These are phyloP conservation scores for rapeseed (Brassica napus) DNA, from an alignment of 345 rosid species.

Conservation along the genomic window DNA sequence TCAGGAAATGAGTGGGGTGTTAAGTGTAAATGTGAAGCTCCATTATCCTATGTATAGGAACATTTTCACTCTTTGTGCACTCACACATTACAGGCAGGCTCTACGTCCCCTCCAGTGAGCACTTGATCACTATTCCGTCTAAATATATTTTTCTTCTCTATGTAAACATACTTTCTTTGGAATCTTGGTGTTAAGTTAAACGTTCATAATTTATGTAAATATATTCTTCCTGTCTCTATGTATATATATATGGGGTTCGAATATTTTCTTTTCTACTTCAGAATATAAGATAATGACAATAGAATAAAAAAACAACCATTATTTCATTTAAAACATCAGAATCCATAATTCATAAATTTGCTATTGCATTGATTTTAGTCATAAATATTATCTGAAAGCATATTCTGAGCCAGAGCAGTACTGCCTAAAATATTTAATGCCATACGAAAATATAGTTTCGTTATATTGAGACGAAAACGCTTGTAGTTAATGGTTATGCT, in stretches of 20 bases:
- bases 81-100: not conserved
- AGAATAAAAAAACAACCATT: no score
- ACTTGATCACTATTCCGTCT: not conserved
- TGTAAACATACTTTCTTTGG: not conserved
- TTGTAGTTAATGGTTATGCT: slow-evolving; percentile 55
- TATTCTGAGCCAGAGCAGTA: no score
- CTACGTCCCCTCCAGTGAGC: not conserved
- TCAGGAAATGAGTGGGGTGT: not conserved
- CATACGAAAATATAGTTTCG: no score
- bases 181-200: not conserved
- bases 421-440: no score
- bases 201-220: not conserved
- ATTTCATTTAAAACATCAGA: no score
- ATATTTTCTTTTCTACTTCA: no score
- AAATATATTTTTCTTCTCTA: not conserved
- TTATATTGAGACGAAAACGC: slow-evolving; percentile 41
- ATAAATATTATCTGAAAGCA: no score
- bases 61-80: not conserved
- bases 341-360: no score
- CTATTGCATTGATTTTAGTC: no score
- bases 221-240: not conserved
- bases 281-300: no score
- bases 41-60: not conserved
- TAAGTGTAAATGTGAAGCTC: not conserved
- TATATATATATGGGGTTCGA: no score